Conservation (phyloP, 306 rosid species). For the Pyrus bretschneideri region DNA sequence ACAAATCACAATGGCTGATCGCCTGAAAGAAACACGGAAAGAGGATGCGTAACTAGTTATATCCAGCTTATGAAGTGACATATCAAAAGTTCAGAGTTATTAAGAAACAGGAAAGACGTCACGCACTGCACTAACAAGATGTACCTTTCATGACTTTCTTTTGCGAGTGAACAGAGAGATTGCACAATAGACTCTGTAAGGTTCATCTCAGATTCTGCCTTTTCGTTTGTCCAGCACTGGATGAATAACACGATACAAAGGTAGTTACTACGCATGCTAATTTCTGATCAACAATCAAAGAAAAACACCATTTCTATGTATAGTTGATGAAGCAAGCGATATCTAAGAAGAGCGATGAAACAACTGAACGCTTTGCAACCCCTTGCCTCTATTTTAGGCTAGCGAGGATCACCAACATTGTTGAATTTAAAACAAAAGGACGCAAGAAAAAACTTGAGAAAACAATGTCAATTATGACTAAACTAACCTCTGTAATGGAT, state of each 20-base stretch:
- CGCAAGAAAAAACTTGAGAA: too few species aligned
- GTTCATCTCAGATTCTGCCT: constrained; percentile 62
- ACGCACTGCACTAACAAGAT: too few species aligned
- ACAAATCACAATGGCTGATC: constrained; percentile 29
- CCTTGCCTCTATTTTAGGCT: neutral
- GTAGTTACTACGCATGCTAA: neutral
- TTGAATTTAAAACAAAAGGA: neutral
- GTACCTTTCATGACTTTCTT: constrained; percentile 91
- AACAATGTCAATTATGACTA: too few species aligned
- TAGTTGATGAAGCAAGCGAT: neutral
- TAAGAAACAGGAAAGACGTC: constrained; percentile 11
- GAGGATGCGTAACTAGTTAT: neutral
- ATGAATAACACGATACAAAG: neutral
- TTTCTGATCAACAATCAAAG: constrained; percentile 31
- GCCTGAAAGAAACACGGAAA: constrained; percentile 13
- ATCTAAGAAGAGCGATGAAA: neutral
- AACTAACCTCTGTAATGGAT: constrained; percentile 49
- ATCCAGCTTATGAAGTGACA: neutral
- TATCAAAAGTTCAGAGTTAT: neutral
- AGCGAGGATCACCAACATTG: neutral
- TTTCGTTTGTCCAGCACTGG: constrained; percentile 81
- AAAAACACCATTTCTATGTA: neutral
- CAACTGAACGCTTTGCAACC: neutral
- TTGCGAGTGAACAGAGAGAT: constrained; percentile 80
- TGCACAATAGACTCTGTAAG: constrained; percentile 57